These are phyloP conservation scores for Filobasidium wieringae DNA, from an alignment of 768 basidiomycete species.

Conservation along the genomic window DNA sequence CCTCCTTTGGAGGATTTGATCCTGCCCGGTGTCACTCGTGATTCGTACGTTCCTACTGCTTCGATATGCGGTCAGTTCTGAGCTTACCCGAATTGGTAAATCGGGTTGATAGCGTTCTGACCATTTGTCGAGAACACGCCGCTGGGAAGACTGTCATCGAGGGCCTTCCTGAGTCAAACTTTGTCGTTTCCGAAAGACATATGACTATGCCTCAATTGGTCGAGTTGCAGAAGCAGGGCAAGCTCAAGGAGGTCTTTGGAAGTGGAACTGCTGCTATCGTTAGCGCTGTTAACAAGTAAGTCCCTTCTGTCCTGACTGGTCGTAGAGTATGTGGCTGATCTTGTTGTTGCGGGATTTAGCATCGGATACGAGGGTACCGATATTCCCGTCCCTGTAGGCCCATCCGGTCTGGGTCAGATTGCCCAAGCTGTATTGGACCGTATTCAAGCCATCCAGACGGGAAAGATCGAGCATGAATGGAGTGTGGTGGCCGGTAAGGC, in stretches of 20 bases:
- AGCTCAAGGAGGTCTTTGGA: constrained; percentile 69
- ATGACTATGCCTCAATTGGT: constrained; percentile 52
- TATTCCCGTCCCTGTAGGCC: constrained; percentile 51
- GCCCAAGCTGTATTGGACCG: constrained; percentile 59
- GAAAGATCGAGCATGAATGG: constrained; percentile 57
- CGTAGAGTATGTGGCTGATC: background rate
- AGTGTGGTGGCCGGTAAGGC: constrained; percentile 44
- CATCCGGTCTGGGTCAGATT: constrained; percentile 68
- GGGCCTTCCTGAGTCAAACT: constrained; percentile 43
- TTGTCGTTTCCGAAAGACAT: constrained; percentile 47
- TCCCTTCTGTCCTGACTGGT: background rate
- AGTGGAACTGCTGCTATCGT: constrained; percentile 56
- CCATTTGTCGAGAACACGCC: constrained; percentile 55
- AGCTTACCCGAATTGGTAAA: background rate
- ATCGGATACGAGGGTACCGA: constrained; percentile 54
- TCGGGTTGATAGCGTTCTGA: constrained; percentile 46
- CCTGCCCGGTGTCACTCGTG: constrained; percentile 69
- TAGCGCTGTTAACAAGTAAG: constrained; percentile 37
- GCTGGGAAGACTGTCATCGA: constrained; percentile 41
- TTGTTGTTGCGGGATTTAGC: constrained; percentile 15
- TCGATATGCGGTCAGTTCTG: no score
- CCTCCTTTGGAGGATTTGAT: constrained; percentile 85
- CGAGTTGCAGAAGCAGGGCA: constrained; percentile 47
- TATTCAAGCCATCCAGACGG: constrained; percentile 67
- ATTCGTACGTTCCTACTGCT: constrained; percentile 56